phyloP scores from a whole-genome alignment of 192 early-diverging fungal species.

The Coemansia aciculifera region DNA sequence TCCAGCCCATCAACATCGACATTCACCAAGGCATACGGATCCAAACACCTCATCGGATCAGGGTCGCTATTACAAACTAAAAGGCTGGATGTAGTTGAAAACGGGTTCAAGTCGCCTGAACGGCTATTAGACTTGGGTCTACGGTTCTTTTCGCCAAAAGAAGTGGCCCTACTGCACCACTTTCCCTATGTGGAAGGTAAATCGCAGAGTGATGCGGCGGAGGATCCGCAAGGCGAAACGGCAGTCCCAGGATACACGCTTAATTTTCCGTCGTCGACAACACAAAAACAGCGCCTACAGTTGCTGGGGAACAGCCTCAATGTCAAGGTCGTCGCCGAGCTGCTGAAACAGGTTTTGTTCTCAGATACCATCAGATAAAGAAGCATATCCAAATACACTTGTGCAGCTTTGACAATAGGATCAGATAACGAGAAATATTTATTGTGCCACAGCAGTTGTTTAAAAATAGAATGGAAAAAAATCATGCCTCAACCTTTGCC shows the following conservation, averaged over 20 bases:
- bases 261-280: conserved; percentile 23
- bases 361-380: conserved; percentile 6
- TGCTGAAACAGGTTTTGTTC: conserved; percentile 35
- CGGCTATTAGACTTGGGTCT: conserved; percentile 68
- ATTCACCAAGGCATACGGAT: conserved; percentile 82
- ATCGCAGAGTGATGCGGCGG: not conserved
- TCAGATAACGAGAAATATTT: not conserved
- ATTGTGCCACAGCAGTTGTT: no score
- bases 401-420: not conserved
- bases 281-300: conserved; percentile 38
- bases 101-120: conserved; percentile 65
- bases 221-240: not conserved
- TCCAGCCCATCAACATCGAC: conserved; percentile 36
- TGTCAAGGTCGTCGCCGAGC: conserved; percentile 41
- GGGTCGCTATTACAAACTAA: conserved; percentile 80
- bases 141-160: conserved; percentile 80
- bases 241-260: conserved; percentile 15
- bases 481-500: not conserved
- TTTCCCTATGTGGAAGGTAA: conserved; percentile 59
- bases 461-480: not conserved
- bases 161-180: conserved; percentile 78
- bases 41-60: conserved; percentile 71
- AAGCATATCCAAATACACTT: not conserved
- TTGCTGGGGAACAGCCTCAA: conserved; percentile 52
- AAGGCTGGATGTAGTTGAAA: conserved; percentile 64